phyloP scores from a whole-genome alignment of 495 filamentous ascomycete species.

The Aspergillus incahuasiensis region DNA sequence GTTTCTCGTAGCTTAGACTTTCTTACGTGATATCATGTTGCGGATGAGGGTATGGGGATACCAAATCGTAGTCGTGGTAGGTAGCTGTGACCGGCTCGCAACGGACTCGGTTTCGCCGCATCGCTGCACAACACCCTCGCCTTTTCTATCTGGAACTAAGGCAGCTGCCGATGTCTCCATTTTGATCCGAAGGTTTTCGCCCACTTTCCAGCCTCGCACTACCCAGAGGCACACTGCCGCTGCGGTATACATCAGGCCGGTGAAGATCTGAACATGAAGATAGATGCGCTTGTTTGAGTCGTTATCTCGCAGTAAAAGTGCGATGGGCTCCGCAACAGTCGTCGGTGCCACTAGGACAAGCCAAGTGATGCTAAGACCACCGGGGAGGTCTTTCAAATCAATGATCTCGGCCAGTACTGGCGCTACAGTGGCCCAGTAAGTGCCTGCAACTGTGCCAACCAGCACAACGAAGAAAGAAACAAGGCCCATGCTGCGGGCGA shows the following conservation, averaged over 20 bases:
- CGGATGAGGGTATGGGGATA: slow-evolving; percentile 24
- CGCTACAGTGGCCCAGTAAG: slow-evolving; percentile 65
- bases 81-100: background rate
- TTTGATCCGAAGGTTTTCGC: slow-evolving; percentile 43
- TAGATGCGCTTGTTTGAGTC: slow-evolving; percentile 41
- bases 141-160: background rate
- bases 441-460: slow-evolving; percentile 65
- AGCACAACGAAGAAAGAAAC: slow-evolving; percentile 69
- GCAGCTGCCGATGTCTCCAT: slow-evolving; percentile 14
- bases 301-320: slow-evolving; percentile 55
- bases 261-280: slow-evolving; percentile 60
- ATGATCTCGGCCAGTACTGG: slow-evolving; percentile 78
- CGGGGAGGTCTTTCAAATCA: slow-evolving; percentile 65
- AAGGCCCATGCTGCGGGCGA: slow-evolving; percentile 59
- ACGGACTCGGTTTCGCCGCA: background rate
- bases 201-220: slow-evolving; percentile 55
- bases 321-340: slow-evolving; percentile 73
- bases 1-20: slow-evolving; percentile 20
- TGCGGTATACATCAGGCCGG: slow-evolving; percentile 61
- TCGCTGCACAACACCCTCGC: background rate
- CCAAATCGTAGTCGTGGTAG: slow-evolving; percentile 19
- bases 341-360: slow-evolving; percentile 65
- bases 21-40: slow-evolving; percentile 32
- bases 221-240: slow-evolving; percentile 48
- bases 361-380: slow-evolving; percentile 73